These are phyloP conservation scores for Sarocladium strictum DNA, from an alignment of 2,329 filamentous ascomycete genomes.

Conservation along the genomic window DNA sequence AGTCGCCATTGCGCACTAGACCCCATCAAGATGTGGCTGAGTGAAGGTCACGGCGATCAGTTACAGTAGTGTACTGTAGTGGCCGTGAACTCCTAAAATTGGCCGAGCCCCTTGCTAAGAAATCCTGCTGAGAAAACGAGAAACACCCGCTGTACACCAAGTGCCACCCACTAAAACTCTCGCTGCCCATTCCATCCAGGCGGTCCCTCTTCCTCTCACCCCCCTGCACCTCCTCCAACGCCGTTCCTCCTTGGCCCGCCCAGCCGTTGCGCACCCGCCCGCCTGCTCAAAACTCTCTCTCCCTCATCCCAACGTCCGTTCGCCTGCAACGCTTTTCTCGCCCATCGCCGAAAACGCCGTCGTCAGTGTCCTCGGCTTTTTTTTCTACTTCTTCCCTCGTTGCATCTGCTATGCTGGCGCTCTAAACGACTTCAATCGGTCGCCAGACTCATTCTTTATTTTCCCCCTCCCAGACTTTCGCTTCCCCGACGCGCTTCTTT, in stretches of 20 bases:
- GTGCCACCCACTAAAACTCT: neutral
- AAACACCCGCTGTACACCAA: neutral
- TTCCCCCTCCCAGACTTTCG: neutral
- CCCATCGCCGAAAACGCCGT: neutral
- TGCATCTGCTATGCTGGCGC: constrained; percentile 5
- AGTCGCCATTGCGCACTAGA: neutral
- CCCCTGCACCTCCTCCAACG: neutral
- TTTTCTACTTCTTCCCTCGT: neutral
- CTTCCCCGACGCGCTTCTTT: neutral
- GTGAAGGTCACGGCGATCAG: constrained; percentile 1
- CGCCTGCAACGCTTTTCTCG: neutral
- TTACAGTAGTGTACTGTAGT: neutral
- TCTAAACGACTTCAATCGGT: neutral
- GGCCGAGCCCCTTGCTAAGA: neutral
- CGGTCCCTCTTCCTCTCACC: neutral
- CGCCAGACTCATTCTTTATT: neutral
- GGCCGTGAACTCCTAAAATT: neutral
- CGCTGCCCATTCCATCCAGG: neutral
- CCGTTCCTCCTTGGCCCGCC: neutral
- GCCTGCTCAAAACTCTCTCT: constrained; percentile 7
- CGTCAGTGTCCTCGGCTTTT: neutral
- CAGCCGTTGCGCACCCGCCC: neutral
- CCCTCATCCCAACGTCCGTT: neutral
- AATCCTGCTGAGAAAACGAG: neutral
- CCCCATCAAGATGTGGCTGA: neutral